Evolutionary conservation across 139 green algal genomes (phyloP), one percentile per base, ranked within the genome.

Genomic region (Tetraselmis chui): DNA sequence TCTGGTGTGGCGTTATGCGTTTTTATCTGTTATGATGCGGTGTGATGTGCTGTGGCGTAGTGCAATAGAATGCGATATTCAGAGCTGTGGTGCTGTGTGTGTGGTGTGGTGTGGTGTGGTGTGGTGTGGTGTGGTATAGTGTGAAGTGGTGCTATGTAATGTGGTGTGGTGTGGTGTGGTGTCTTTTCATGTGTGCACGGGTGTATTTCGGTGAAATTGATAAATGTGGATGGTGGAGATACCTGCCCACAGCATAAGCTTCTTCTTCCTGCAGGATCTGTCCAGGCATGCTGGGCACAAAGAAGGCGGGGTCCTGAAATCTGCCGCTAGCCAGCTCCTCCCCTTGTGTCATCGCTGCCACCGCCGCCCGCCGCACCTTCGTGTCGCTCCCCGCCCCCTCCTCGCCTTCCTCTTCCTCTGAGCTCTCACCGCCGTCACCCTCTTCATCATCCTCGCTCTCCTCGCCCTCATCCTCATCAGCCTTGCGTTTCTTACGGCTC

Each of bases 281-380:
- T 5, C 23, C 79, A 1, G 1, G 31, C 30, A 31, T 84, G 76
- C 85, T 32, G 2, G 79, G 32, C 25, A 90, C 28, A 76, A 87
- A 90, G 76, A 94, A 92, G 18, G 80, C 82, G 0, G 32, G 74
- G 67, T 96, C 93, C 2, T 87, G 88, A 86, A 83, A 96, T 1
- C 83, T 32, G 0, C 88, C 87, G n/a, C 59, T 30, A 2, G 28
- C 28, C 29, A 74, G 5, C 27, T 30, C 87, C 5, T 83, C 82
- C 23, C 74, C 80, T 25, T 30, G 31, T 25, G 25, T 30, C 58
- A 79, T 74, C 31, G 76, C 79, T 24, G 78, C 27, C 30, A 28
- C 59, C 28, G 59, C 80, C 32, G 78, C 26, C 1, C 30, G 77
- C n/a, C 2, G 28, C 67, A 59, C n/a, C 30, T 18, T 26, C 59